Conservation (phyloP, 2,329 filamentous ascomycete species). For the Knufia fluminis region DNA sequence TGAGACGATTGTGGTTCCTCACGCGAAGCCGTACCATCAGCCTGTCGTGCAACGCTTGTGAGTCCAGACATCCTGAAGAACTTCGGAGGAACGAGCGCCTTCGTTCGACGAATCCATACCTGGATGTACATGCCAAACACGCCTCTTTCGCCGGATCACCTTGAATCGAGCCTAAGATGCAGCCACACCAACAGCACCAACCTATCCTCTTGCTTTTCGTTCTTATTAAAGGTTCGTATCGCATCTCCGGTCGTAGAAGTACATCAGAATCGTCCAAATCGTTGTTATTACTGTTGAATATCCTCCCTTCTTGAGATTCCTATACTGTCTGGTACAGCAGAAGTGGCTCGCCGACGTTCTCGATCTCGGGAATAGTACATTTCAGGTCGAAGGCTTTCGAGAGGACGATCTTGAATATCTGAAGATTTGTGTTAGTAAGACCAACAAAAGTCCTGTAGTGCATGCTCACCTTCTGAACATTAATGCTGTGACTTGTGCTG, state of each 20-base stretch:
- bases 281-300: neutral
- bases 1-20: too few relatives aligned
- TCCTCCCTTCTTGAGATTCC: neutral
- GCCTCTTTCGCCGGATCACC: conserved; percentile 1
- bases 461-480: conserved; percentile 80
- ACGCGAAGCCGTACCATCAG: too few relatives aligned
- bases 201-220: neutral
- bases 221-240: neutral
- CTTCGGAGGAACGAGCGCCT: neutral
- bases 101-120: neutral
- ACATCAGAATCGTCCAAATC: conserved; percentile 8
- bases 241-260: conserved; percentile 7
- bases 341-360: conserved; percentile 92
- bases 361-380: conserved; percentile 97
- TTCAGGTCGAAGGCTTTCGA: conserved; percentile 98
- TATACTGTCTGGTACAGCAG: conserved; percentile 68
- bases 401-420: conserved; percentile 99
- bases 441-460: conserved; percentile 1
- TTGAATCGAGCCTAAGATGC: too few relatives aligned
- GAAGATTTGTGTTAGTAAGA: conserved; percentile 10
- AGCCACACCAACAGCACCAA: conserved; percentile 1
- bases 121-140: neutral
- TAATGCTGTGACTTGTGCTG: conserved; percentile 98
- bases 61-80: neutral
- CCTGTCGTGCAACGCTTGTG: too few relatives aligned